A percentile compares a stretch with the other conserved stretches of the same genome.
phyloP scores from a whole-genome alignment of 1,139 yeast species.

The Kodamaea anthophila region DNA sequence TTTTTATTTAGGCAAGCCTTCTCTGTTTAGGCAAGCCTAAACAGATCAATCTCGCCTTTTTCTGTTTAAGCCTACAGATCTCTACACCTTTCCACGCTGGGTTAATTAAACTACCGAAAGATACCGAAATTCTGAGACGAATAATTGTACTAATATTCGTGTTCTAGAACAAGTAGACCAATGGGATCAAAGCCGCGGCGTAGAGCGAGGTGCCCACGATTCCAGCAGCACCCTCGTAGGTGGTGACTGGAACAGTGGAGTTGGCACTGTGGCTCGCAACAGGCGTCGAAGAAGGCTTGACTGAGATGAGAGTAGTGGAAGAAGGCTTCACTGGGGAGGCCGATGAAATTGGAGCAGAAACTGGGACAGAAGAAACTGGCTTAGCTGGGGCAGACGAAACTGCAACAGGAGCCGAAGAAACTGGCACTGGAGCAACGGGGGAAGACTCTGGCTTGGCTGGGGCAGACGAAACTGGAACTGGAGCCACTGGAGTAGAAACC shows the following conservation, averaged over 20 bases:
- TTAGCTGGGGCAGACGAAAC: conserved; percentile 5
- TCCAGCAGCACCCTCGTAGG: conserved; percentile 10
- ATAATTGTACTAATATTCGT: conserved; percentile 8
- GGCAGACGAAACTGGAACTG: conserved; percentile 9
- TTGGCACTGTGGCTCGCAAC: conserved; percentile 7
- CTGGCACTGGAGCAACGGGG: conserved; percentile 6
- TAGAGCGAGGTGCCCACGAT: conserved; percentile 14
- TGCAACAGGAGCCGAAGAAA: conserved; percentile 7
- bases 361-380: conserved; percentile 6
- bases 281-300: conserved; percentile 6
- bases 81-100: too few relatives aligned
- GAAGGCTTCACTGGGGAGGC: conserved; percentile 5
- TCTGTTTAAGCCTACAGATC: too few relatives aligned
- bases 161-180: conserved; percentile 20
- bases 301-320: conserved; percentile 7
- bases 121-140: conserved; percentile 3
- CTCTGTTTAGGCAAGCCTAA: too few relatives aligned
- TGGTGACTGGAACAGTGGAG: conserved; percentile 5
- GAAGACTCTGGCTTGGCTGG: conserved; percentile 7
- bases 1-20: too few relatives aligned
- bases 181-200: conserved; percentile 18
- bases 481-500: conserved; percentile 11
- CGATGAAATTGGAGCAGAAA: conserved; percentile 1
- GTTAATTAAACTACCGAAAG: neutral
- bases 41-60: too few relatives aligned